A percentile compares a stretch with the other conserved stretches of the same genome.
Conservation (phyloP, 805 yeast species). For the Starmerella lactis-condensi region DNA sequence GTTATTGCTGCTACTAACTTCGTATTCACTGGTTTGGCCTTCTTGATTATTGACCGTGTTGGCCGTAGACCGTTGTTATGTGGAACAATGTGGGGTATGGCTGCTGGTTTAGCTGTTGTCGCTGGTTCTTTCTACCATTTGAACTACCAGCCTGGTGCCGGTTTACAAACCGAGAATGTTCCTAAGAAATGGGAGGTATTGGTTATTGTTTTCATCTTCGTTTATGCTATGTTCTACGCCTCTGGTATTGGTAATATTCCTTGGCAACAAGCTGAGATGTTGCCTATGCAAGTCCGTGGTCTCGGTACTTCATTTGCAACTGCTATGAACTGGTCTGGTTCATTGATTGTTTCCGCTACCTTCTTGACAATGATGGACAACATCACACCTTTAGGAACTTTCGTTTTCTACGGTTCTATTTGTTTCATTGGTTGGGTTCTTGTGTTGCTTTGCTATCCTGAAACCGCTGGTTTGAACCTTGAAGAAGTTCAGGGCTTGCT, state of each 20-base stretch:
- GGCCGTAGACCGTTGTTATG: conserved; percentile 75
- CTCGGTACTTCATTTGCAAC: conserved; percentile 82
- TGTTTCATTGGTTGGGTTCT: conserved; percentile 53
- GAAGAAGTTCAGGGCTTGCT: conserved; percentile 79
- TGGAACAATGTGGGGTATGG: conserved; percentile 73
- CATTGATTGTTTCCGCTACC: conserved; percentile 74
- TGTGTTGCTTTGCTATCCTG: conserved; percentile 77
- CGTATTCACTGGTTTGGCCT: conserved; percentile 67
- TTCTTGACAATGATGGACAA: conserved; percentile 85
- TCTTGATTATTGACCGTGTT: conserved; percentile 65
- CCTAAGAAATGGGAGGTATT: conserved; percentile 58
- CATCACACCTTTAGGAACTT: conserved; percentile 90
- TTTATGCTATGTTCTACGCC: conserved; percentile 78
- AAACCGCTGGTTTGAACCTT: conserved; percentile 69
- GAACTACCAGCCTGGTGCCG: conserved; percentile 38
- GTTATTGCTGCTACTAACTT: conserved; percentile 90
- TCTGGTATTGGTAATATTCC: conserved; percentile 94
- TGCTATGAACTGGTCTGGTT: conserved; percentile 90
- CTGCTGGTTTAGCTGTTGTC: conserved; percentile 52
- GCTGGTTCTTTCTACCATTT: conserved; percentile 84
- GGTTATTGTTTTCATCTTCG: conserved; percentile 67
- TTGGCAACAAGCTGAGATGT: conserved; percentile 93
- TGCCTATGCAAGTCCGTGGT: conserved; percentile 86
- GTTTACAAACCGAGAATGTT: conserved; percentile 17
- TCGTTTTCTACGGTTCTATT: conserved; percentile 72